These are phyloP conservation scores for Hirsutella thompsonii DNA, from an alignment of 2,329 filamentous ascomycete genomes.

Conservation along the genomic window DNA sequence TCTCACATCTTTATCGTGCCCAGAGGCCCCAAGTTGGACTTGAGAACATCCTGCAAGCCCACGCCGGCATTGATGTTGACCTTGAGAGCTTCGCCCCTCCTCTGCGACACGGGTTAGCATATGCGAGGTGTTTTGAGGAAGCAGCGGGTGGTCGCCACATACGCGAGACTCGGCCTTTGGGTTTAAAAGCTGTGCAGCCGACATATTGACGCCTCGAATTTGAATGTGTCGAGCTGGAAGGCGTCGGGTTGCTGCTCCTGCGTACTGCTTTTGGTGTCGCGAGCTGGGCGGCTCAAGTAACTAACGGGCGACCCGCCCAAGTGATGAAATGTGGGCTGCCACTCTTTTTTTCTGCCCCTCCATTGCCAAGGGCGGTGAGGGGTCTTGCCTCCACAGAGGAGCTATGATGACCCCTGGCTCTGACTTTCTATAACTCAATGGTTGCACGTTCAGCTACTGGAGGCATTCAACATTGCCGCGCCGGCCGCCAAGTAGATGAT, in stretches of 20 bases:
- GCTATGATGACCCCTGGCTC: too few relatives aligned
- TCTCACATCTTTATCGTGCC: constrained; percentile 90
- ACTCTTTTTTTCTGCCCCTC: constrained; percentile 20
- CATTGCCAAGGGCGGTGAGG: constrained; percentile 18
- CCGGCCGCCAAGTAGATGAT: too few relatives aligned
- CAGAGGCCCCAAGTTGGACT: constrained; percentile 86
- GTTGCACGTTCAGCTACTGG: too few relatives aligned
- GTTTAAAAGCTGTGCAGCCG: constrained; percentile 94
- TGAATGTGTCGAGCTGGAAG: constrained; percentile 1
- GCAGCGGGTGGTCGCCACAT: constrained; percentile 23
- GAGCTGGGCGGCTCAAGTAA: constrained; percentile 11
- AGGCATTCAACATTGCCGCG: too few relatives aligned
- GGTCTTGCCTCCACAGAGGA: neutral
- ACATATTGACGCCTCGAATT: constrained; percentile 46
- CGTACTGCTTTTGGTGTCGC: constrained; percentile 15
- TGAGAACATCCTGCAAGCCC: constrained; percentile 84
- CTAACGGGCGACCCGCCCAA: constrained; percentile 12
- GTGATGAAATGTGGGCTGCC: constrained; percentile 9
- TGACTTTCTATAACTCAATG: too few relatives aligned
- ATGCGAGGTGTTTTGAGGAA: constrained; percentile 6
- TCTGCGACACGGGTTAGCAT: constrained; percentile 35
- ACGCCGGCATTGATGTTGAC: constrained; percentile 97
- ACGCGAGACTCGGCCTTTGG: constrained; percentile 97
- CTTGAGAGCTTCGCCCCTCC: constrained; percentile 88
- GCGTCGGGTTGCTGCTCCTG: constrained; percentile 4